Base-by-base conservation (phyloP, 257 asterid species). In the Dorcoceras hygrometricum region DNA sequence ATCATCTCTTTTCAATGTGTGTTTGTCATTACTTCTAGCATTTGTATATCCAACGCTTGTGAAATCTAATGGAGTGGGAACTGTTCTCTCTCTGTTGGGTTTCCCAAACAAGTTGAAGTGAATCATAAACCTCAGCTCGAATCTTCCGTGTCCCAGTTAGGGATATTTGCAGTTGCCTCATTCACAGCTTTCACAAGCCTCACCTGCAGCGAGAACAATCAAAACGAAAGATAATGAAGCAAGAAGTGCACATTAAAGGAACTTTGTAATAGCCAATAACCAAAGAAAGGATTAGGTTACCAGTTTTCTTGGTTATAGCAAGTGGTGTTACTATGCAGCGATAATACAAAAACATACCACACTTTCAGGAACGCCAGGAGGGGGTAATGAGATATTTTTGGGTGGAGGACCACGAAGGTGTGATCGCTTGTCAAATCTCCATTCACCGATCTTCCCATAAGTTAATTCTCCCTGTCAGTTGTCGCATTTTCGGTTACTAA, bases 381-480 rank as follows among this genome's bases (percentile, higher is more conserved):
- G 99, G 66, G 99, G 99, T 58, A 90, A 68, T 2, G 96, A 68
- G 31, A 90, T 78, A 75, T 94, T 94, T 76, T 72, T 82, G 11
- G 98, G 98, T 0, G 97, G 98, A 43, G 91, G 91, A 25, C 89
- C 87, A 4, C 80, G 78, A 66, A 84, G 86, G 71, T 89, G 75
- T 22, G 98, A 87, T 79, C 99, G 83, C 83, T 94, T 94, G 80
- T 94, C 99, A 60, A 94, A 94, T 81, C 98, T 84, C 99, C 99
- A 94, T 77, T 94, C 96, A 55, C 99, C 99, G 46, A 84, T 83
- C 81, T 80, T 83, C 59, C 98, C 99, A 64, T 88, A 87, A 56
- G 94, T 90, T 77, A 88, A 70, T 74, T 87, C 82, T 57, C 99
- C 99, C 99, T 93, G 88, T 76, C 56, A 36, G 48, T 29, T 68